These are phyloP conservation scores for Colletotrichum sp. DNA, from an alignment of 2,329 filamentous ascomycete species.

Conservation along the genomic window DNA sequence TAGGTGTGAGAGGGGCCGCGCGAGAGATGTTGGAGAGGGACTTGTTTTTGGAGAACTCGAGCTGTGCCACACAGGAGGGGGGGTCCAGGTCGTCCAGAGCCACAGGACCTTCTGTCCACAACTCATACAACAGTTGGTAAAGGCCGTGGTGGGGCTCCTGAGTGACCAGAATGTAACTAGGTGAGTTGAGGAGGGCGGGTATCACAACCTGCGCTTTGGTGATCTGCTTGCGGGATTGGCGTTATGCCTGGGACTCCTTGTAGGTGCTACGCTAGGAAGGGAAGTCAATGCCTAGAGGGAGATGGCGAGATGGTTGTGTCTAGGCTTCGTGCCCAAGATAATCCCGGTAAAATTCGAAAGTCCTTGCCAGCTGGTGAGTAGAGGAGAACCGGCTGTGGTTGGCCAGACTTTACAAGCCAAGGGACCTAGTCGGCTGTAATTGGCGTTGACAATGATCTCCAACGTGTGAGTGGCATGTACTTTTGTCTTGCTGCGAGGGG, in stretches of 20 bases:
- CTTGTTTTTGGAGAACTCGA: background rate
- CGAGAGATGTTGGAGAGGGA: background rate
- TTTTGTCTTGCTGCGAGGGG: background rate
- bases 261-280: slow-evolving; percentile 11
- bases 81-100: slow-evolving; percentile 6
- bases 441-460: background rate
- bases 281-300: background rate
- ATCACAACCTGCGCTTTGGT: slow-evolving; percentile 1
- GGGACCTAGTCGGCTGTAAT: background rate
- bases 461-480: background rate
- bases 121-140: background rate
- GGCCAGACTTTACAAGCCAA: background rate
- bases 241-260: slow-evolving; percentile 8
- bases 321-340: background rate
- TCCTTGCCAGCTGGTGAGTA: background rate
- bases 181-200: background rate
- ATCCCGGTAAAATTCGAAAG: slow-evolving; percentile 16
- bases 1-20: background rate
- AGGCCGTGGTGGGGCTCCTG: slow-evolving; percentile 10
- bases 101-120: background rate
- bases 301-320: slow-evolving; percentile 8
- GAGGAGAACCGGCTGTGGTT: slow-evolving; percentile 1
- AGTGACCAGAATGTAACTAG: background rate
- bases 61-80: background rate
- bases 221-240: slow-evolving; percentile 5